A percentile compares a stretch with the other conserved stretches of the same genome.
Conservation (phyloP, 495 filamentous ascomycete species). For the Neurospora cerealis region DNA sequence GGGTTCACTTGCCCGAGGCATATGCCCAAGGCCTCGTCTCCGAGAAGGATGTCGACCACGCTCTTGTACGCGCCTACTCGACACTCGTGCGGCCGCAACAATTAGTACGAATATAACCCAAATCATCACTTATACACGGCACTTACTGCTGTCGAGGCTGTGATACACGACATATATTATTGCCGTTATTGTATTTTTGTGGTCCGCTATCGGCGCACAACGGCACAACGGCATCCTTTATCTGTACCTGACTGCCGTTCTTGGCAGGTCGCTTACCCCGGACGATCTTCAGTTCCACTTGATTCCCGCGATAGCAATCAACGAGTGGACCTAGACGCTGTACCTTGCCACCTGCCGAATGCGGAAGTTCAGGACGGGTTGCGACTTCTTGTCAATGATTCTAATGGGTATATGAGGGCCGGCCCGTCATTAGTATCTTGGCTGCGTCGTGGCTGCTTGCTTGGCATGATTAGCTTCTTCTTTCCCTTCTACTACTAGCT, state of each 20-base stretch:
- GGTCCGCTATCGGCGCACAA: not conserved
- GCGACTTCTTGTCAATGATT: too few relatives aligned
- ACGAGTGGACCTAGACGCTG: not conserved
- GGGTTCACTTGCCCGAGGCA: too few relatives aligned
- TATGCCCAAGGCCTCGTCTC: too few relatives aligned
- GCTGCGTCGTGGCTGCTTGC: not conserved
- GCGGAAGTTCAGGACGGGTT: not conserved
- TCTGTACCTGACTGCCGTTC: not conserved
- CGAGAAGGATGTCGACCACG: too few relatives aligned
- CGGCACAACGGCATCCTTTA: not conserved
- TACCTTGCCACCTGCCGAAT: not conserved
- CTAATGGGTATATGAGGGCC: not conserved
- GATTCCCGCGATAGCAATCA: not conserved
- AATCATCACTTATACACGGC: too few relatives aligned
- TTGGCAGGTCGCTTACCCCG: not conserved
- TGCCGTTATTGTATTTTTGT: too few relatives aligned
- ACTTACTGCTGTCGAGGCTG: not conserved
- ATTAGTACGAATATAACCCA: too few relatives aligned
- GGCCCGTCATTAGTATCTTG: not conserved
- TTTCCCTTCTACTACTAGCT: not conserved
- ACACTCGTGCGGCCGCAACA: too few relatives aligned
- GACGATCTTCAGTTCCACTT: too few relatives aligned
- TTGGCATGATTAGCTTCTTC: not conserved
- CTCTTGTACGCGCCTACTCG: too few relatives aligned
- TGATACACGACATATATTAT: too few relatives aligned